phyloP scores from a whole-genome alignment of 2,329 filamentous ascomycete genomes.

The Clonostachys chloroleuca region DNA sequence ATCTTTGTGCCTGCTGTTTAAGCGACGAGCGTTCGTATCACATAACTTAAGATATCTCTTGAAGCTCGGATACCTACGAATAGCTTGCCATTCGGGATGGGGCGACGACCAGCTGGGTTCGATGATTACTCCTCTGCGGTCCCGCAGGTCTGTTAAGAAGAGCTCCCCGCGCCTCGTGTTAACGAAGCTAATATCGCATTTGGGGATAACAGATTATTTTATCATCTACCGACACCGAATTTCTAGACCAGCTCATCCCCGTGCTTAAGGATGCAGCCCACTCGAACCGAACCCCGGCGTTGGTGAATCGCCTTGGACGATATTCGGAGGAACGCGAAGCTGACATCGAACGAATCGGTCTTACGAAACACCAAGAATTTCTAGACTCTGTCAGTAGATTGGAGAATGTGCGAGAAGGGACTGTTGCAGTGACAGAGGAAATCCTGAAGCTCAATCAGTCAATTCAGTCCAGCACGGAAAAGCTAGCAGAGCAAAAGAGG shows the following conservation, averaged over 20 bases:
- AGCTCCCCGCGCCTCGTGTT: constrained; percentile 6
- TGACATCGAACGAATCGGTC: constrained; percentile 91
- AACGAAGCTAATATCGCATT: background rate
- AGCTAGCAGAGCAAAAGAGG: constrained; percentile 90
- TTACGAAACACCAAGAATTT: constrained; percentile 96
- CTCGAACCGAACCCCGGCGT: constrained; percentile 65
- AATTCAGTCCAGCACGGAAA: constrained; percentile 92
- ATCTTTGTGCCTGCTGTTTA: background rate
- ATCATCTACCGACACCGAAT: constrained; percentile 86
- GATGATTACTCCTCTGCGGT: constrained; percentile 43
- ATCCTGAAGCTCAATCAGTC: constrained; percentile 91
- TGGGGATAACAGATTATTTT: constrained; percentile 69
- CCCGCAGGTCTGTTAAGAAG: constrained; percentile 29
- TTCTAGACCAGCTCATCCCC: constrained; percentile 92
- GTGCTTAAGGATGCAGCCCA: constrained; percentile 86
- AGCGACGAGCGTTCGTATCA: background rate
- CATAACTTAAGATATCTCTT: background rate
- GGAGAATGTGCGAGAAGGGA: constrained; percentile 87
- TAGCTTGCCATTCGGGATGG: constrained; percentile 28
- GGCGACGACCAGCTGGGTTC: constrained; percentile 36
- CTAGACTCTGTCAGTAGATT: constrained; percentile 90
- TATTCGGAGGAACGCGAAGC: constrained; percentile 84
- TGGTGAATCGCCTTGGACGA: constrained; percentile 66
- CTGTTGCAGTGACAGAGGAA: constrained; percentile 81
- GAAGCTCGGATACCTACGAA: background rate